A percentile compares a stretch with the other conserved stretches of the same genome.
These are phyloP conservation scores for Leishmania major DNA, from an alignment of 208 protist species.

Conservation along the genomic window DNA sequence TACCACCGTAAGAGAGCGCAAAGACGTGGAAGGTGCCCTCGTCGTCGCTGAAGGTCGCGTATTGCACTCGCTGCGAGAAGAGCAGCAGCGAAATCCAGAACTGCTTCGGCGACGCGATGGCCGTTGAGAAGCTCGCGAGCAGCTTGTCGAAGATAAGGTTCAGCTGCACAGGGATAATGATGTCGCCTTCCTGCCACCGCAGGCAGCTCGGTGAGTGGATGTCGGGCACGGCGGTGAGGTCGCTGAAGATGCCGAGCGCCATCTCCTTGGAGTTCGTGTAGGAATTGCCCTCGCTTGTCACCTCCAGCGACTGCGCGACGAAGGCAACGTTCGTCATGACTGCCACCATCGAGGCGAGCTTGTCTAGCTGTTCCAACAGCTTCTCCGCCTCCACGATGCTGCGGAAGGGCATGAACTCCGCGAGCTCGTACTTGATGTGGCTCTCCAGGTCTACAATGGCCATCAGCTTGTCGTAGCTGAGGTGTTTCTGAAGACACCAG, in stretches of 20 bases:
- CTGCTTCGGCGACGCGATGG: slow-evolving; percentile 58
- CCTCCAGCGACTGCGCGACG: slow-evolving; percentile 58
- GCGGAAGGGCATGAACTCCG: slow-evolving; percentile 62
- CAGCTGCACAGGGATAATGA: slow-evolving; percentile 73
- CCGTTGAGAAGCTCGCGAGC: slow-evolving; percentile 70
- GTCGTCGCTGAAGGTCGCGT: slow-evolving; percentile 79
- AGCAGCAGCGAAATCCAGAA: slow-evolving; percentile 77
- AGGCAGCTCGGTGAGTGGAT: slow-evolving; percentile 71
- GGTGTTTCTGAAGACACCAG: slow-evolving; percentile 62
- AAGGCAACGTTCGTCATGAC: slow-evolving; percentile 66
- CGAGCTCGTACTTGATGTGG: slow-evolving; percentile 79
- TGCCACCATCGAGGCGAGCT: slow-evolving; percentile 56
- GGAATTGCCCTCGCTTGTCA: slow-evolving; percentile 70
- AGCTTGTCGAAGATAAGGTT: slow-evolving; percentile 72
- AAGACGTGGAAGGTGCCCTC: slow-evolving; percentile 78
- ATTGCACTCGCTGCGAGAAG: slow-evolving; percentile 56
- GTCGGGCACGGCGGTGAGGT: slow-evolving; percentile 76
- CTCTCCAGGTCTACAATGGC: slow-evolving; percentile 65
- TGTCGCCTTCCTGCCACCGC: slow-evolving; percentile 60
- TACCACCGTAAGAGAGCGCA: slow-evolving; percentile 60
- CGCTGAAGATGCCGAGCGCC: slow-evolving; percentile 74
- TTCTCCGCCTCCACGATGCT: slow-evolving; percentile 61
- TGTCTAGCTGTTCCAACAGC: slow-evolving; percentile 62
- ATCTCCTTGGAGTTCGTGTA: slow-evolving; percentile 75
- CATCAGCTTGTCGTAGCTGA: slow-evolving; percentile 67